A percentile compares a stretch with the other conserved stretches of the same genome.
Evolutionary conservation across 495 filamentous ascomycete genomes (phyloP).

Genomic region (Acidiella bohemica): DNA sequence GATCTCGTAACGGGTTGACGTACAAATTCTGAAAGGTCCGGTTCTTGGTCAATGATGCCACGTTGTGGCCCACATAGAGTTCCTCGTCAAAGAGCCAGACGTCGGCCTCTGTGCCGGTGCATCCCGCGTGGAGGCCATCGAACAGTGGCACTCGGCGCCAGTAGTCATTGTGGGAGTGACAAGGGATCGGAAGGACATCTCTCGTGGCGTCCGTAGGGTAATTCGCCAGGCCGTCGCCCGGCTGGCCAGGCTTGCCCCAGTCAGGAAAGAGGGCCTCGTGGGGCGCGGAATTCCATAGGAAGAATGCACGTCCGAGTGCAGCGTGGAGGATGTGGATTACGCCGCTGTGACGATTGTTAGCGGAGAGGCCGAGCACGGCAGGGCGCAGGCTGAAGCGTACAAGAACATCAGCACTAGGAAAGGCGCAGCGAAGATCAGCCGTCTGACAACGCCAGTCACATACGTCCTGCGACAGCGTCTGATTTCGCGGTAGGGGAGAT

Average conservation of each 20-base stretch:
- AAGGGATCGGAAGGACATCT: conserved; percentile 53
- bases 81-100: conserved; percentile 69
- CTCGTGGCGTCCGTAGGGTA: conserved; percentile 69
- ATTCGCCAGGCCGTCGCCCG: conserved; percentile 37
- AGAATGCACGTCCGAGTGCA: neutral
- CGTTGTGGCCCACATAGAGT: conserved; percentile 35
- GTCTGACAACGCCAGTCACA: no score
- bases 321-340: conserved; percentile 8
- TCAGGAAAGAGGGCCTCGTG: conserved; percentile 32
- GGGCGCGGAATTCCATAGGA: conserved; percentile 8
- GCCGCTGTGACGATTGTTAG: no score
- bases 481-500: no score
- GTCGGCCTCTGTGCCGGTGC: conserved; percentile 67
- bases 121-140: conserved; percentile 52
- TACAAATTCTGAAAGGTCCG: conserved; percentile 28
- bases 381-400: no score
- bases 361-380: no score
- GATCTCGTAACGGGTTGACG: conserved; percentile 24
- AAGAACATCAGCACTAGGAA: no score
- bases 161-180: conserved; percentile 86
- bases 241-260: conserved; percentile 39
- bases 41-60: conserved; percentile 19
- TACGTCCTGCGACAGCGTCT: no score
- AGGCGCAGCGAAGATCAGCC: no score
- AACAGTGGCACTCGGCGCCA: conserved; percentile 67